A percentile compares a stretch with the other conserved stretches of the same genome.
phyloP scores from a whole-genome alignment of 306 rosid species.

The Prosopis cineraria region DNA sequence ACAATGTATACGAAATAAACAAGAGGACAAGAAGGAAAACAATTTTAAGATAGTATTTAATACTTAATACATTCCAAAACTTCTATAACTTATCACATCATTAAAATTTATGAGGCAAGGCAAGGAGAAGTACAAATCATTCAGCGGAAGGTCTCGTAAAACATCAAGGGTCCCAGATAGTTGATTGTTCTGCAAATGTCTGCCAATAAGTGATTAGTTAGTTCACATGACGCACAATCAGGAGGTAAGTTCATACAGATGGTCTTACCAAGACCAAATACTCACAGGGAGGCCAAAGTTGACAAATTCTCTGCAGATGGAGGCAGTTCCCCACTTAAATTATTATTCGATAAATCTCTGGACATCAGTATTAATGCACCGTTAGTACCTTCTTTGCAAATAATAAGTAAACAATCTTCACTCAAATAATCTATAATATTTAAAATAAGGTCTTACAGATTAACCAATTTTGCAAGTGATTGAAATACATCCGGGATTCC shows the following conservation, averaged over 20 bases:
- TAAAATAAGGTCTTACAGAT: constrained; percentile 68
- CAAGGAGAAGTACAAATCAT: constrained; percentile 70
- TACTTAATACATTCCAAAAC: constrained; percentile 26
- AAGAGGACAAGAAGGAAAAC: constrained; percentile 4
- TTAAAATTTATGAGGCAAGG: constrained; percentile 33
- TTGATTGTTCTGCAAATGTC: constrained; percentile 83
- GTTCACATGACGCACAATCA: constrained; percentile 21
- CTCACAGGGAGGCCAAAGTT: constrained; percentile 83
- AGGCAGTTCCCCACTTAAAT: constrained; percentile 86
- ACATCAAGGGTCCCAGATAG: constrained; percentile 83
- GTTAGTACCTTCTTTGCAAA: constrained; percentile 32
- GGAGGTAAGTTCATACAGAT: constrained; percentile 19
- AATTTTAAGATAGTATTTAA: constrained; percentile 17
- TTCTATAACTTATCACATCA: constrained; percentile 17
- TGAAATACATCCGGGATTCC: constrained; percentile 85
- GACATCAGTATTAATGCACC: constrained; percentile 32
- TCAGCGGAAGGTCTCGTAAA: constrained; percentile 81
- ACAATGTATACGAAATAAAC: constrained; percentile 25
- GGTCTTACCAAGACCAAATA: constrained; percentile 47
- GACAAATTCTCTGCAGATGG: constrained; percentile 64
- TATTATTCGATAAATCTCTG: constrained; percentile 90
- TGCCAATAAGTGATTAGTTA: constrained; percentile 54
- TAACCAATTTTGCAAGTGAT: constrained; percentile 66
- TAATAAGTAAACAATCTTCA: constrained; percentile 31
- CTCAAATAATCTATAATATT: constrained; percentile 14